Evolutionary conservation across 129 eudicot species (phyloP).

Genomic region (Kitagawia praeruptora): DNA sequence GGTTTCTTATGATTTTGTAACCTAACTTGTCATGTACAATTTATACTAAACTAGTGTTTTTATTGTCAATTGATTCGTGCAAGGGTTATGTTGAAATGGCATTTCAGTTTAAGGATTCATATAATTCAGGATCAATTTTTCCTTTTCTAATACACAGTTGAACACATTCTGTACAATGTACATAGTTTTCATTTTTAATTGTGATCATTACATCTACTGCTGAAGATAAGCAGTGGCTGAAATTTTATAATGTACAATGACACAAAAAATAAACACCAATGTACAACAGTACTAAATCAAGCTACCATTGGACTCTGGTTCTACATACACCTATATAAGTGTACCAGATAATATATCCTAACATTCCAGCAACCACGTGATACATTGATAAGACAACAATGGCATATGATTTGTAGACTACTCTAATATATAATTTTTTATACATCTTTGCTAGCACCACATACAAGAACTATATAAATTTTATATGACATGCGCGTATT

Average conservation of each 20-base stretch:
- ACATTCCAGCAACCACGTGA: not conserved
- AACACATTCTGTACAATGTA: not conserved
- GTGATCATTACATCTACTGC: not conserved
- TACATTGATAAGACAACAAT: not conserved
- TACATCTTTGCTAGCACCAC: constrained; percentile 9
- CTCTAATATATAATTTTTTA: not conserved
- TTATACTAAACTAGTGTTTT: no score
- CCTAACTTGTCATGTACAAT: not conserved
- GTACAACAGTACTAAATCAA: constrained; percentile 7
- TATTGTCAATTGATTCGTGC: no score
- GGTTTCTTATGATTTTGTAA: not conserved
- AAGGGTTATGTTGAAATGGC: not conserved
- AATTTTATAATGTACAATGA: not conserved
- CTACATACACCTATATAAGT: not conserved
- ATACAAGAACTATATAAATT: constrained; percentile 14
- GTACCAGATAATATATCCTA: not conserved
- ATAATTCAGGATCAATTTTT: not conserved
- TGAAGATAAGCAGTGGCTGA: not conserved
- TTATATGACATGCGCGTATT: constrained; percentile 5
- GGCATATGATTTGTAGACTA: constrained; percentile 6
- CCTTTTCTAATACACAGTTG: not conserved
- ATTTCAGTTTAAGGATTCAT: not conserved
- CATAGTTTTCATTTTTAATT: not conserved
- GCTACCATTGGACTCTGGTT: not conserved
- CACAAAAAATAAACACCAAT: not conserved